Base-by-base conservation (phyloP, 768 basidiomycete genomes). In the Cantharellus cinnabarinus region DNA sequence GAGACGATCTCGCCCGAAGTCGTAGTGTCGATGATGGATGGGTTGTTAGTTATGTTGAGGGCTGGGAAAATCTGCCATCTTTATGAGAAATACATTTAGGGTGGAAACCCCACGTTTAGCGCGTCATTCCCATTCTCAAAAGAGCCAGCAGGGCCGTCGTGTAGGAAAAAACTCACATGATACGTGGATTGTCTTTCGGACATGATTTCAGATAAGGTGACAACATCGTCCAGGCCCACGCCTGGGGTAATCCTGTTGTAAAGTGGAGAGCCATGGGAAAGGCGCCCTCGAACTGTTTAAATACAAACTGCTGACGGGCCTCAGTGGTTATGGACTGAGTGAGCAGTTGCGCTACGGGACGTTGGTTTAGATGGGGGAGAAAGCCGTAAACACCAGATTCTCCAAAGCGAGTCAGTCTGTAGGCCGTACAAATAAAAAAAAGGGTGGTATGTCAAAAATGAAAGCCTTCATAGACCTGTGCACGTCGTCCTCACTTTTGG, bases 301-400 rank as follows among this genome's bases (percentile, higher is more conserved):
- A 80, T 52, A 75, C 71, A 75, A 80, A 75, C 70, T 83, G 77
- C 68, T 84, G 81, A 4, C 81, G 70, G 20, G 76, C 76, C 68
- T 83, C 80, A 7, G 77, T 79, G 0, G 78, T 71, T 63, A 84
- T 79, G 4, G 75, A 71, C 65, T 82, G 76, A 4, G 76, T 65
- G 14, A 83, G 69, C 7, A 82, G 67, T 53, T 73, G 67, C 1
- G 79, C 80, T 0, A 74, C 64, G 2, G 76, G 73, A 41, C 79
- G 72, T 29, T 78, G 78, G 67, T 82, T 71, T 42, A 85, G 74
- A 66, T 81, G 79, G 57, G 75, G 70, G n/a, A 83, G 67, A 73
- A 83, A 83, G 4, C 81, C 80, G 63, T 76, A 78, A 14, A 78
- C 76, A 5, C 80, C 79, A 0, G 75, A 74, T 65, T 81, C 79